Base-by-base conservation (phyloP, 2,329 filamentous ascomycete species). In the Helotiales sp. region DNA sequence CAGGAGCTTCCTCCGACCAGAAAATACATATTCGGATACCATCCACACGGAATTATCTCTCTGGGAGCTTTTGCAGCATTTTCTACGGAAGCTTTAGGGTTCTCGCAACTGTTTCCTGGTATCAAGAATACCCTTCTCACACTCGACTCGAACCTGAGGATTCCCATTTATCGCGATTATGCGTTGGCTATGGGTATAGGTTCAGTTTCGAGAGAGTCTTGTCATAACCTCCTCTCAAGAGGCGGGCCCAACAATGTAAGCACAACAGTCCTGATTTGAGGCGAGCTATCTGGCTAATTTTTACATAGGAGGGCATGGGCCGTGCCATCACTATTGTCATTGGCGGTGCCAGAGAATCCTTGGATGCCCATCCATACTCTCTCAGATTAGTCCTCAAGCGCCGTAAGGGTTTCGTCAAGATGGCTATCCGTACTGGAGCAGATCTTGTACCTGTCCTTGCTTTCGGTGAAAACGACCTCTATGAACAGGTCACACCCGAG, bases 1-100 rank as follows among this genome's bases (percentile, higher is more conserved):
- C 83, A 89, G 64, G 81, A 88, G 56, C 83, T 99, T 6, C 83
- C 89, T 22, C 83, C 91, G 0, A 91, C 88, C 1, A 82, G 92
- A 62, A 96, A 96, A 74, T 99, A 98, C 76, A 92, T 99, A 62
- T 92, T 99, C 68, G 93, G 93, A 44, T 98, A 98, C 73, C 95
- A 98, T 69, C 95, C 95, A 0, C 95, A 99, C 71, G 93, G 95
- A 24, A 98, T 99, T 73, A 97, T 99, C 69, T 95, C 90, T 5
- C 91, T 97, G 67, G 95, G 93, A n/a, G 93, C 93, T 0, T 97
- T 93, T 76, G 90, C 87, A 5, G 90, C 93, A 5, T 98, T 98
- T 70, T 90, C 82, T 3, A 98, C 93, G 0, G 93, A 97, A 67
- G 91, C 91, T 0, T 81, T 97, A 0, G 91, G 91, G 0, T 98